Conservation (phyloP, 345 rosid genomes). For the Angophora floribunda region DNA sequence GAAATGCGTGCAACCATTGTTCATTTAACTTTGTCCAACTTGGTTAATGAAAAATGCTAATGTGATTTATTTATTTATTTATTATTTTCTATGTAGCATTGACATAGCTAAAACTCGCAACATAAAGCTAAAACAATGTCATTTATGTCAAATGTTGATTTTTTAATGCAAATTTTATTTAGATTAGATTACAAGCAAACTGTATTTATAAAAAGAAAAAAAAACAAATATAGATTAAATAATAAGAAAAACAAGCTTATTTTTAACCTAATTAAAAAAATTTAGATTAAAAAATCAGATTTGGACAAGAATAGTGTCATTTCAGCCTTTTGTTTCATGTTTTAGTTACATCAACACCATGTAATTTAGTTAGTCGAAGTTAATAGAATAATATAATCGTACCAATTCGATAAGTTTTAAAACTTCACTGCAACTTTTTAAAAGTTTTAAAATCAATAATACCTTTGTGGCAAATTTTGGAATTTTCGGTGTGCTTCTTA, state of each 20-base stretch:
- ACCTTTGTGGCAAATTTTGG: accelerated
- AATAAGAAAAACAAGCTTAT: background rate
- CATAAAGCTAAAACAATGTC: accelerated
- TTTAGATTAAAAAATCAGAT: background rate
- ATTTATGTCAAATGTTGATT: background rate
- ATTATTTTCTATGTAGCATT: accelerated
- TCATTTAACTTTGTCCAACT: accelerated
- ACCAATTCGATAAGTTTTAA: background rate
- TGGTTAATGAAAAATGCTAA: accelerated
- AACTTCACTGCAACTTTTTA: background rate
- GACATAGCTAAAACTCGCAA: background rate
- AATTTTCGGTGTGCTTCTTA: background rate
- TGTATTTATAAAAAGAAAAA: background rate
- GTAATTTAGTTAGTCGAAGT: accelerated
- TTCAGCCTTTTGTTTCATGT: background rate
- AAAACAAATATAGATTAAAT: background rate
- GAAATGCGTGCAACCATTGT: accelerated
- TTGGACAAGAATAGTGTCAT: background rate
- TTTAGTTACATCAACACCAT: accelerated
- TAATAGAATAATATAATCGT: background rate
- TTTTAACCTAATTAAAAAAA: background rate
- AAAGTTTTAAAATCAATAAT: background rate
- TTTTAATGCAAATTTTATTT: background rate
- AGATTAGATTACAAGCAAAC: background rate
- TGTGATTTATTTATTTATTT: accelerated